Percentiles rank a stretch among this genome's conserved stretches.
Evolutionary conservation across 108 stramenopile species (phyloP).

Genomic region (Pseudonitzschia delicatissima): DNA sequence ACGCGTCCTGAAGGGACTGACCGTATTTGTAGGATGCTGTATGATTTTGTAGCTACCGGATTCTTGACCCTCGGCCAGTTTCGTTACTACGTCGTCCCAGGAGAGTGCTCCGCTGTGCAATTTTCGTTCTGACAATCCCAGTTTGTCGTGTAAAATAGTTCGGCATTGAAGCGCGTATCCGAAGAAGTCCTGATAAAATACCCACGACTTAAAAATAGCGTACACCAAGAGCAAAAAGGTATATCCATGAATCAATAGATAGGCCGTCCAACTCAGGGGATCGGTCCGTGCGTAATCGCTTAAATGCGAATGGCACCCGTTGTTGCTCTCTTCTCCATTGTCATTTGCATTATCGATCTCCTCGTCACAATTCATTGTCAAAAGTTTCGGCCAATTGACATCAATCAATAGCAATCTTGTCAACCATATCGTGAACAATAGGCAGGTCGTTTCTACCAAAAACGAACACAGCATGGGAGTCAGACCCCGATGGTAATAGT

Average conservation of each 20-base stretch:
- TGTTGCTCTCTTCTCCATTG: not conserved
- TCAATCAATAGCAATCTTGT: conserved; percentile 82
- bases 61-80: conserved; percentile 58
- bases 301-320: conserved; percentile 53
- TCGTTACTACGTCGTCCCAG: conserved; percentile 77
- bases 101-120: conserved; percentile 76
- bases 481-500: conserved; percentile 90
- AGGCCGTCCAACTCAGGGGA: conserved; percentile 27
- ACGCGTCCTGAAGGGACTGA: not conserved
- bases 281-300: conserved; percentile 29
- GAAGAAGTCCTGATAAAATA: conserved; percentile 46
- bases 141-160: conserved; percentile 60
- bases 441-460: conserved; percentile 72
- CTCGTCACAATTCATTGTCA: conserved; percentile 65
- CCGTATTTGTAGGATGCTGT: not conserved
- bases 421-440: conserved; percentile 88
- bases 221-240: conserved; percentile 53
- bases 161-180: conserved; percentile 58
- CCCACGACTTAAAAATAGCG: conserved; percentile 56
- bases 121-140: conserved; percentile 66
- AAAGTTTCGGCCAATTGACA: conserved; percentile 83
- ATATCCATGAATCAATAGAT: conserved; percentile 40
- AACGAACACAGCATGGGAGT: conserved; percentile 81
- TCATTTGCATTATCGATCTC: too few species aligned
- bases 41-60: conserved; percentile 52